Percentiles rank a stretch among this genome's conserved stretches.
Evolutionary conservation across 306 rosid species (phyloP).

Genomic region (Vigna radiata): DNA sequence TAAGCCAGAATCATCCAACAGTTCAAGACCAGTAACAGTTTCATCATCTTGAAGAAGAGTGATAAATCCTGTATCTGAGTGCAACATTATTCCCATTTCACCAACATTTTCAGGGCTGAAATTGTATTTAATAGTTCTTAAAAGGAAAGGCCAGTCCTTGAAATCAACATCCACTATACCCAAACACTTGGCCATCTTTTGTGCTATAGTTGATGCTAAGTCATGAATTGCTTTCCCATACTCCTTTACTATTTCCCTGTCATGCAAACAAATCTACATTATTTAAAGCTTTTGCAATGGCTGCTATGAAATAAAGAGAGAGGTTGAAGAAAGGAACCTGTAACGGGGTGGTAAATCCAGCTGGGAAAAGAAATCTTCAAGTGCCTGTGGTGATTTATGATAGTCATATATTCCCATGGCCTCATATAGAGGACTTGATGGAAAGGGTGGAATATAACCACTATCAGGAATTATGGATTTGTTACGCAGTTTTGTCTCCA

Average conservation of each 20-base stretch:
- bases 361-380: constrained; percentile 43
- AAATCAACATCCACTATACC: too few relatives aligned
- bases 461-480: constrained; percentile 14
- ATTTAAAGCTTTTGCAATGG: constrained; percentile 62
- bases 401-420: constrained; percentile 38
- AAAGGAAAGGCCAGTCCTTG: too few relatives aligned
- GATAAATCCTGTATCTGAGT: constrained; percentile 25
- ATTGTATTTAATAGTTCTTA: too few relatives aligned
- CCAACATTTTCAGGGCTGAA: too few relatives aligned
- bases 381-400: constrained; percentile 32
- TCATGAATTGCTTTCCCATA: too few relatives aligned
- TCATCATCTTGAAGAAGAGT: constrained; percentile 69
- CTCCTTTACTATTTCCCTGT: too few relatives aligned
- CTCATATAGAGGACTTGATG: constrained; percentile 46
- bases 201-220: too few relatives aligned
- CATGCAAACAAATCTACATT: too few relatives aligned
- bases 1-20: neutral
- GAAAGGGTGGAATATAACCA: constrained; percentile 44
- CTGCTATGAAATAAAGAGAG: constrained; percentile 31
- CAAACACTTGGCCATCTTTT: too few relatives aligned
- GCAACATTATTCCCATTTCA: too few relatives aligned
- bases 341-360: constrained; percentile 42
- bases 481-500: constrained; percentile 52
- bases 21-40: constrained; percentile 44
- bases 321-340: constrained; percentile 35